Evolutionary conservation across 1,284 basidiomycete genomes (phyloP), one percentile per base, ranked within the genome.

Genomic region (Kwoniella shivajii): DNA sequence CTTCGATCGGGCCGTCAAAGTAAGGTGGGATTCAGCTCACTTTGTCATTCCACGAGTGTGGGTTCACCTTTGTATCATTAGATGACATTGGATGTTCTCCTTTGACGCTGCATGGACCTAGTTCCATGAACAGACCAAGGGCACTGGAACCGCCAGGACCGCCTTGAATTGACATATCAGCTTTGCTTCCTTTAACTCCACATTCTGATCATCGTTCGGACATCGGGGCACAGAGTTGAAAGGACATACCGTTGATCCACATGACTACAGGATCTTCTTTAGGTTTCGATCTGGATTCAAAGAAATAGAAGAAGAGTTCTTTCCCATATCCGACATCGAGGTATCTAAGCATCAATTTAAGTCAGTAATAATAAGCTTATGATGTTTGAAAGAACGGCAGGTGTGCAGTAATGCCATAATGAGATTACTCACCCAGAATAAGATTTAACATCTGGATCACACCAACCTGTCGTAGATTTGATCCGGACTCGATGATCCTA

Each of bases 251-350:
- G 56, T 79, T 79, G 60, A 77, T 77, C 77, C 77, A 77, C 71
- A 76, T 74, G 38, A 77, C 46, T 0, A 82, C 76, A 0, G 80
- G 80, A 63, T 81, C 80, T 33, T 81, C 81, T 16, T 82, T 81
- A 1, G 89, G 88, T 57, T 86, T 79, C 39, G 82, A 80, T 56
- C 88, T 79, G 50, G 86, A 88, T 75, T 89, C 88, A 73, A 92
- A 91, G 79, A 90, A 91, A 76, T 88, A 89, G 79, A 92, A 92
- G 80, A 90, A 92, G 69, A 86, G 80, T 60, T 86, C 85, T 59
- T 85, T 82, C 6, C 87, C 85, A 60, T 85, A 82, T 54, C 88
- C 87, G 50, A 88, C 86, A 64, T 81, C 76, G 44, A 79, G 69
- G 69, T 87, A 86, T 18, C 84, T 84, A 48, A 24, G 30, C 18